Evolutionary conservation across 495 filamentous ascomycete genomes (phyloP).

Genomic region (Immersiella caudata): DNA sequence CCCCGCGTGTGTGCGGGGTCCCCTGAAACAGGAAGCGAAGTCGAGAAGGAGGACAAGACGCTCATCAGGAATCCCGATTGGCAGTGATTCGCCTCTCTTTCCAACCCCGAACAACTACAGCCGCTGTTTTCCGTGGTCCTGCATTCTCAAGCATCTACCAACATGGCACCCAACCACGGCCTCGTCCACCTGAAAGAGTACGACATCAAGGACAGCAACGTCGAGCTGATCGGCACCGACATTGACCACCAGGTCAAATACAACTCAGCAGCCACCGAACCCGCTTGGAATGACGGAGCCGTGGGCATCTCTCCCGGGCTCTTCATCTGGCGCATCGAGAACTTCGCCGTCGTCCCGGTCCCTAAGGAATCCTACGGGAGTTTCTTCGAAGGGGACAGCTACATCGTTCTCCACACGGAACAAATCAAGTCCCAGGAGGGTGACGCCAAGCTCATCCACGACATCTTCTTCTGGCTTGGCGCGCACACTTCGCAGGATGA

Average conservation of each 20-base stretch:
- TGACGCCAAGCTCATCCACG: slow-evolving; percentile 49
- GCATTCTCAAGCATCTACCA: background rate
- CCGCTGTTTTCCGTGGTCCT: background rate
- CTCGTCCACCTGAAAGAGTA: slow-evolving; percentile 61
- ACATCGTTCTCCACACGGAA: slow-evolving; percentile 60
- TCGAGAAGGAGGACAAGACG: background rate
- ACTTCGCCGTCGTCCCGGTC: slow-evolving; percentile 63
- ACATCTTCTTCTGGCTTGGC: slow-evolving; percentile 65
- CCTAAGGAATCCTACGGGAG: slow-evolving; percentile 54
- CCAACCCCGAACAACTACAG: background rate
- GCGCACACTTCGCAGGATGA: slow-evolving; percentile 64
- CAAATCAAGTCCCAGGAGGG: background rate
- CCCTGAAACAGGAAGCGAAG: background rate
- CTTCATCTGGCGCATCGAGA: slow-evolving; percentile 62
- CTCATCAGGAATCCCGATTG: background rate
- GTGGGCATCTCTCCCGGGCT: slow-evolving; percentile 55
- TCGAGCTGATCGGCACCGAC: slow-evolving; percentile 60
- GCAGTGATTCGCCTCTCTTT: background rate
- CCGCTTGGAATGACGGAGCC: slow-evolving; percentile 60
- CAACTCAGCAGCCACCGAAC: slow-evolving; percentile 61
- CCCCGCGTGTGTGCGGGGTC: background rate
- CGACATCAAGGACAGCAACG: slow-evolving; percentile 65
- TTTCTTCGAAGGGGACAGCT: slow-evolving; percentile 67
- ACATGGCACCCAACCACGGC: slow-evolving; percentile 59
- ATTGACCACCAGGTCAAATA: slow-evolving; percentile 67